Percentiles rank a stretch among this genome's conserved stretches.
Conservation (phyloP, 2,329 filamentous ascomycete species). For the Proliferodiscus dingleyae region DNA sequence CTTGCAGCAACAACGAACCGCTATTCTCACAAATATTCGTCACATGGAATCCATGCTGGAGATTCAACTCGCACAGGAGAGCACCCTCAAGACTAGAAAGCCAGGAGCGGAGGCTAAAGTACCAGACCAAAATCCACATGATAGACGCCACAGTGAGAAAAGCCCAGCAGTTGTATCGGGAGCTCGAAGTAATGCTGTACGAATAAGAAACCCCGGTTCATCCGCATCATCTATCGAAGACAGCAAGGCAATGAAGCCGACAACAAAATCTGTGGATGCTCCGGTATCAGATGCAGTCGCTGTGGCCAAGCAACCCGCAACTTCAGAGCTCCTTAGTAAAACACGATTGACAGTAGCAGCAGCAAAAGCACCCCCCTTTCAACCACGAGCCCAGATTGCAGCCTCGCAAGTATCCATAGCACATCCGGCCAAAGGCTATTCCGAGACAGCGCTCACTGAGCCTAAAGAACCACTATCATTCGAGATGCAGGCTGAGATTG, state of each 20-base stretch:
- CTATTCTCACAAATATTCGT: constrained; percentile 34
- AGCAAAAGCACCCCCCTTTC: constrained; percentile 32
- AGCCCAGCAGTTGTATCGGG: background rate
- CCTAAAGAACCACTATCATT: background rate
- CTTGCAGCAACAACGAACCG: constrained; percentile 40
- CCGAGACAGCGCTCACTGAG: background rate
- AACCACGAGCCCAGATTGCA: constrained; percentile 25
- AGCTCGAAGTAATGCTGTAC: background rate
- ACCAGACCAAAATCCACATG: background rate
- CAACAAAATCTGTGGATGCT: background rate
- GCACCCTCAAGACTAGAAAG: background rate
- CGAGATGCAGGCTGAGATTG: constrained; percentile 18
- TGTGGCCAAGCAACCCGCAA: background rate
- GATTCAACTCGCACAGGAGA: constrained; percentile 17
- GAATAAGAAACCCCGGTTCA: background rate
- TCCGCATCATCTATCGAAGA: background rate
- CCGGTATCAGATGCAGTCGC: background rate
- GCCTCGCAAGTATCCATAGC: constrained; percentile 1
- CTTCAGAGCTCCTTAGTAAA: constrained; percentile 13
- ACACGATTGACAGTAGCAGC: constrained; percentile 29
- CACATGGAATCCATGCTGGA: constrained; percentile 22
- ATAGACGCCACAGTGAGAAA: background rate
- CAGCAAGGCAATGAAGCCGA: background rate
- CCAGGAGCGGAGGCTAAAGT: background rate
- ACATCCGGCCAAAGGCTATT: background rate